Evolutionary conservation across 495 filamentous ascomycete species (phyloP).

Genomic region (Xylona heveae): DNA sequence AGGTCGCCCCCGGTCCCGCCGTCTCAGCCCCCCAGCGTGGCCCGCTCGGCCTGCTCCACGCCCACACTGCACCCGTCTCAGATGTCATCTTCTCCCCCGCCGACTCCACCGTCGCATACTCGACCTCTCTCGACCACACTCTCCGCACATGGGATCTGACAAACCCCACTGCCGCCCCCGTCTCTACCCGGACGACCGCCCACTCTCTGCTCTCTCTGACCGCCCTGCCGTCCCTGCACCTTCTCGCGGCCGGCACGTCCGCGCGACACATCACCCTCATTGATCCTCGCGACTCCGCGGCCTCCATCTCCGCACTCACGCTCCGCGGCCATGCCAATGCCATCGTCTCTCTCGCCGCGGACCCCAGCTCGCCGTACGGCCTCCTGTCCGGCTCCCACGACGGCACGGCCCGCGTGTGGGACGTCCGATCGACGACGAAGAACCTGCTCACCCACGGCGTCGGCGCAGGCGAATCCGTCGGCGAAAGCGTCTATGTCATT

Average conservation of each 20-base stretch:
- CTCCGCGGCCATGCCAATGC: constrained; percentile 77
- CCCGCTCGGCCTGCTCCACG: constrained; percentile 46
- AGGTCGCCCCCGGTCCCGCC: constrained; percentile 32
- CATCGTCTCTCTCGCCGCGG: constrained; percentile 44
- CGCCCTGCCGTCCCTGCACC: constrained; percentile 39
- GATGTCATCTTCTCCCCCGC: constrained; percentile 62
- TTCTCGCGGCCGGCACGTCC: constrained; percentile 68
- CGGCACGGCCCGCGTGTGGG: constrained; percentile 81
- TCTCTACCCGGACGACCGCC: constrained; percentile 63
- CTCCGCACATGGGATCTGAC: constrained; percentile 80
- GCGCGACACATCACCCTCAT: constrained; percentile 78
- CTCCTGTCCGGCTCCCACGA: constrained; percentile 73
- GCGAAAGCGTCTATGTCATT: constrained; percentile 65
- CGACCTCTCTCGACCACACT: constrained; percentile 69
- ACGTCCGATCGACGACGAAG: constrained; percentile 51
- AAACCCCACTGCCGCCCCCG: constrained; percentile 41
- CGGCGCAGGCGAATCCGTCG: constrained; percentile 36
- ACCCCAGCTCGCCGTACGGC: constrained; percentile 54
- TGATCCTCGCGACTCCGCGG: constrained; percentile 60
- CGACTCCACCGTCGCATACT: constrained; percentile 79
- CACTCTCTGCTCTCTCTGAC: constrained; percentile 58
- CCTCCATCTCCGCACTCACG: constrained; percentile 59
- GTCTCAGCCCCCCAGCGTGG: constrained; percentile 51
- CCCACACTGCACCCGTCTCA: constrained; percentile 51
- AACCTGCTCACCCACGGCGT: constrained; percentile 25